Evolutionary conservation across 176 grass and related monocot species (phyloP).

Genomic region (Oryza glumipatula): DNA sequence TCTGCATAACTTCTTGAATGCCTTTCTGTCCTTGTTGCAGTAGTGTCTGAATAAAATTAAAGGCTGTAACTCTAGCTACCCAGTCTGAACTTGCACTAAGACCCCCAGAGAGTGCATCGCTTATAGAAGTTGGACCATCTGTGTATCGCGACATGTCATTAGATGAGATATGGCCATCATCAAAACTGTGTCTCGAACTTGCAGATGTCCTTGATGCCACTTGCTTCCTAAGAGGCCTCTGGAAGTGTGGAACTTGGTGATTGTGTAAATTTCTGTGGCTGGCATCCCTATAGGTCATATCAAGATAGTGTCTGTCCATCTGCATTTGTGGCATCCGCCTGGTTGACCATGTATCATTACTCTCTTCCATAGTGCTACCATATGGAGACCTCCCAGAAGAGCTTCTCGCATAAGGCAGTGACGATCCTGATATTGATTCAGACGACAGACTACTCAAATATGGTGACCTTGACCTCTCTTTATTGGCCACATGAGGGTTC

Average conservation of each 20-base stretch:
- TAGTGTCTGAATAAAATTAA: slow-evolving; percentile 75
- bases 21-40: slow-evolving; percentile 90
- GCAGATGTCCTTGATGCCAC: slow-evolving; percentile 64
- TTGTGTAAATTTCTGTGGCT: slow-evolving; percentile 53
- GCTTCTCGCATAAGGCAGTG: slow-evolving; percentile 64
- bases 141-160: slow-evolving; percentile 60
- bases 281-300: slow-evolving; percentile 66
- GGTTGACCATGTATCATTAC: slow-evolving; percentile 44
- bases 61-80: slow-evolving; percentile 78
- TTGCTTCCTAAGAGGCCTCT: slow-evolving; percentile 91
- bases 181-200: slow-evolving; percentile 61
- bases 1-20: slow-evolving; percentile 80
- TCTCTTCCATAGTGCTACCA: slow-evolving; percentile 46
- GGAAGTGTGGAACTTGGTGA: slow-evolving; percentile 78
- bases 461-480: slow-evolving; percentile 63
- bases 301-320: slow-evolving; percentile 53
- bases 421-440: slow-evolving; percentile 54
- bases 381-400: slow-evolving; percentile 60
- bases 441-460: slow-evolving; percentile 60
- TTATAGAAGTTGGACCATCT: slow-evolving; percentile 67
- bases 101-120: slow-evolving; percentile 74
- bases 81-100: slow-evolving; percentile 86
- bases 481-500: slow-evolving; percentile 46
- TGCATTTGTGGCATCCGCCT: slow-evolving; percentile 55
- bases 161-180: slow-evolving; percentile 54